Conservation (phyloP, 148 eudicot species). For the Bassia scoparia region DNA sequence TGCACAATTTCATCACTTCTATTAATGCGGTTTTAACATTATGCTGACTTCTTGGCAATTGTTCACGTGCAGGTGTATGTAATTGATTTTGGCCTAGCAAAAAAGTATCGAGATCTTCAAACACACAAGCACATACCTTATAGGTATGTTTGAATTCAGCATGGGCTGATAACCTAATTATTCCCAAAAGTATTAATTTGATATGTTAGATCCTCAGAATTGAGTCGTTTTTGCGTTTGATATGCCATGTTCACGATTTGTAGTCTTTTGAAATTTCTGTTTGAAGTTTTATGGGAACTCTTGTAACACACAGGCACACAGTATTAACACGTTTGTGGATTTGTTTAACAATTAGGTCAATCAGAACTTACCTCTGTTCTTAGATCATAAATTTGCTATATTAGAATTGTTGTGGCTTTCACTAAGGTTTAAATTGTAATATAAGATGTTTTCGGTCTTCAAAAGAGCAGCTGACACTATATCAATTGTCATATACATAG, state of each 20-base stretch:
- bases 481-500: no score
- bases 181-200: not conserved
- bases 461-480: no score
- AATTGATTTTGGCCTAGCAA: slow-evolving; percentile 94
- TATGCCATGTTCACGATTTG: not conserved
- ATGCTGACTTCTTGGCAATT: slow-evolving; percentile 8
- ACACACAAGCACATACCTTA: slow-evolving; percentile 96
- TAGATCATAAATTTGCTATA: no score
- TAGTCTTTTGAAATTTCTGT: not conserved
- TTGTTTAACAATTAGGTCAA: not conserved
- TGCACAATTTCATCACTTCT: not conserved
- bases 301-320: not conserved
- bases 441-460: no score
- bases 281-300: not conserved
- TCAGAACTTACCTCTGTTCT: no score
- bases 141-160: slow-evolving; percentile 46
- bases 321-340: not conserved
- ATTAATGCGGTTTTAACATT: not conserved
- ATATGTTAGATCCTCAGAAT: not conserved
- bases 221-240: not conserved
- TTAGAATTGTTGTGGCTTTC: no score
- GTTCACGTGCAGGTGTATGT: slow-evolving; percentile 58
- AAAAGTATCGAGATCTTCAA: slow-evolving; percentile 87
- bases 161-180: not conserved
- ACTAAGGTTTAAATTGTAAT: no score